phyloP scores from a whole-genome alignment of 148 eudicot species.

The Suaeda aralocaspica region DNA sequence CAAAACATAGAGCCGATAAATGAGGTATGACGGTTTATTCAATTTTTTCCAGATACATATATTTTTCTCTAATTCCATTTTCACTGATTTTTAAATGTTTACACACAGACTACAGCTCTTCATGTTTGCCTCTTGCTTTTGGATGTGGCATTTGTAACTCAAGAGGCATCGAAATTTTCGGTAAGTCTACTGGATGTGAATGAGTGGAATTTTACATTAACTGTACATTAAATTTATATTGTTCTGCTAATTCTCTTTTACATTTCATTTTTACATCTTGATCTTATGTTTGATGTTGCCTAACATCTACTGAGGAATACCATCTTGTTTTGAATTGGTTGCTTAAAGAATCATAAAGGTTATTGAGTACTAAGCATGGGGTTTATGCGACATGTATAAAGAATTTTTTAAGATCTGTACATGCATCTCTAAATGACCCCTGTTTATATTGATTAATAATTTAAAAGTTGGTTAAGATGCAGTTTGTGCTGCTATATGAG shows the following conservation, averaged over 20 bases:
- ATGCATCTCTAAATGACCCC: no score
- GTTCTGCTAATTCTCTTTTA: not conserved
- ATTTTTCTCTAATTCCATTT: slow-evolving; percentile 9
- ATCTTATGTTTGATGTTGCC: slow-evolving; percentile 1
- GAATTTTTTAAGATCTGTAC: no score
- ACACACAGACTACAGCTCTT: slow-evolving; percentile 64
- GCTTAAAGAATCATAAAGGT: not conserved
- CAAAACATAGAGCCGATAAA: slow-evolving; percentile 87
- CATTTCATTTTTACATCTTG: not conserved
- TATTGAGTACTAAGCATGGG: no score
- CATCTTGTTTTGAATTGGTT: not conserved
- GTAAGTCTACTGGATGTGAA: slow-evolving; percentile 41
- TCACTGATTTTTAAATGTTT: slow-evolving; percentile 4
- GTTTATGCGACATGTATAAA: no score
- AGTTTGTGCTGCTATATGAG: not conserved
- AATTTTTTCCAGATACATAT: not conserved
- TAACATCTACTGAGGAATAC: not conserved
- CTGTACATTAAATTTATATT: not conserved
- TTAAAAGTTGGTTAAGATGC: no score
- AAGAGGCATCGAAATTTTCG: slow-evolving; percentile 59
- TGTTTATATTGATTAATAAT: no score
- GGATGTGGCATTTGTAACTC: slow-evolving; percentile 69
- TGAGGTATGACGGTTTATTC: slow-evolving; percentile 47
- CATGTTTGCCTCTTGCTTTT: slow-evolving; percentile 79
- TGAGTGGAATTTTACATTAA: not conserved